A percentile compares a stretch with the other conserved stretches of the same genome.
Conservation (phyloP, 2,329 filamentous ascomycete genomes). For the Blumeriella jaapii region DNA sequence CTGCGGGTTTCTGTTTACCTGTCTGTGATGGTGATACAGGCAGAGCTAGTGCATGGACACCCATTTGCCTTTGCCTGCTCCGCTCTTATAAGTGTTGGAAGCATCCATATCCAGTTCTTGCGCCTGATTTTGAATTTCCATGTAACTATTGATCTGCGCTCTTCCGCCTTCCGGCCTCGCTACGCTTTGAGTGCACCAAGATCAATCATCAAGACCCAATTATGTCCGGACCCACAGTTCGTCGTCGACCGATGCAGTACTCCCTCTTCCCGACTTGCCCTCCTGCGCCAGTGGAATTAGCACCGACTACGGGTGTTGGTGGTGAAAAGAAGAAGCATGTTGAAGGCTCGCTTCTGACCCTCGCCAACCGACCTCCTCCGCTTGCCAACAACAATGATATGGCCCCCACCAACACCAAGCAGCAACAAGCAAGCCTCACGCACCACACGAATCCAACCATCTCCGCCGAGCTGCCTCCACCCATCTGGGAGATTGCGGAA, state of each 20-base stretch:
- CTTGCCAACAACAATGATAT: slow-evolving; percentile 1
- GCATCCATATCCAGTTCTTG: no score
- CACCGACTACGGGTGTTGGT: slow-evolving; percentile 3
- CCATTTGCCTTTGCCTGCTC: slow-evolving; percentile 6
- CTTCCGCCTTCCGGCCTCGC: no score
- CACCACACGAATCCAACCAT: no score
- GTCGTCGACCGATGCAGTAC: slow-evolving; percentile 9
- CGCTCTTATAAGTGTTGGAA: slow-evolving; percentile 5
- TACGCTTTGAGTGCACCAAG: no score
- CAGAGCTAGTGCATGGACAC: slow-evolving; percentile 4
- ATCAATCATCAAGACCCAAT: background rate
- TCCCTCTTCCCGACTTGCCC: slow-evolving; percentile 14
- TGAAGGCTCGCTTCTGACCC: slow-evolving; percentile 4
- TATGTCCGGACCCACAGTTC: slow-evolving; percentile 2
- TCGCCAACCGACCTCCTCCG: background rate
- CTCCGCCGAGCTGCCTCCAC: no score
- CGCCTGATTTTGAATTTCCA: slow-evolving; percentile 6
- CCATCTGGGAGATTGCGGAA: no score
- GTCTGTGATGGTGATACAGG: no score
- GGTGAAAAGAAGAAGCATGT: background rate
- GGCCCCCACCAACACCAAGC: slow-evolving; percentile 1
- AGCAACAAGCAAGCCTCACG: no score
- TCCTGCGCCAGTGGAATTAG: slow-evolving; percentile 1
- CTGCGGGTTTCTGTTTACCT: no score
- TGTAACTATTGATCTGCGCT: no score